Base-by-base conservation (phyloP, 1,284 basidiomycete genomes). In the Puccinia hordei region DNA sequence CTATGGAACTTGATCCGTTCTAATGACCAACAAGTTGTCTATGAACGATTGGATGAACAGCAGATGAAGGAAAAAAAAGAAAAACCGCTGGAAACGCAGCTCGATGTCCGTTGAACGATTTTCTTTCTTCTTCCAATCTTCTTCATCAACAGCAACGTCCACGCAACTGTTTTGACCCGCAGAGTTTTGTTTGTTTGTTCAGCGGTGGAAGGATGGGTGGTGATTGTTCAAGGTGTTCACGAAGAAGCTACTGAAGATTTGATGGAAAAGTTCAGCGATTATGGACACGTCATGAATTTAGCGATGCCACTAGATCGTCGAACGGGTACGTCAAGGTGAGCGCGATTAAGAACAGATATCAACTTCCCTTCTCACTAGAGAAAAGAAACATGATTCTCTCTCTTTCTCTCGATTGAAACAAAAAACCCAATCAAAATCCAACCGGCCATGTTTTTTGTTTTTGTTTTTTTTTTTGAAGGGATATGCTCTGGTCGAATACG, bases 191-290 rank as follows among this genome's bases (percentile, higher is more conserved):
- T n/a, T n/a, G n/a, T n/a, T n/a, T n/a, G 4, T 35, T 74, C 86
- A 99, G 96, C 97, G 77, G 94, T 99, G 33, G 96, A 99, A 86
- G 97, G 97, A 73, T 99, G 96, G 96, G 97, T 99, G 82, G 91
- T 99, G 68, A 89, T 99, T 72, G 95, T 98, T 73, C 97, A 94
- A 30, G 93, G 93, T 82, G 92, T 99, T 13, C 95, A 99, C 85
- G 97, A 99, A 86, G 97, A 99, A 86, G 93, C 97, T 2, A 94
- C 94, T 0, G 97, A 99, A 85, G 97, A 99, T 84, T 89, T 99
- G 30, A 91, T 90, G 77, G 97, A 99, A 88, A 94, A 95, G 85
- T 99, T 99, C 86, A 91, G 91, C n/a, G 96, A 99, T 84, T 99
- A 90, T 84, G 96, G 96, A 80, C 92, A 95, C 85, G 94, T 99